Conservation (phyloP, 345 rosid genomes). For the Capsella bursapastoris region DNA sequence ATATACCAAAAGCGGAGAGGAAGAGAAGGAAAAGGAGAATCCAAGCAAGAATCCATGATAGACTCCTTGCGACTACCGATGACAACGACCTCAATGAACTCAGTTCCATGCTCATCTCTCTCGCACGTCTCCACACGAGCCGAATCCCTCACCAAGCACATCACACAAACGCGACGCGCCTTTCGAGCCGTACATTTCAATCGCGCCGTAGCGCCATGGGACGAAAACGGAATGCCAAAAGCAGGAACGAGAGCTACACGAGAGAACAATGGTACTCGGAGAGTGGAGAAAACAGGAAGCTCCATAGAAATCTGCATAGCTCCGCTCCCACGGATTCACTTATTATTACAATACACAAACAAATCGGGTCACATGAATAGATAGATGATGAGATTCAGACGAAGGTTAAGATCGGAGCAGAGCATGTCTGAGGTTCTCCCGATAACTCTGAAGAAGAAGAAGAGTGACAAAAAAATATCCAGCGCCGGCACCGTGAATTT, state of each 20-base stretch:
- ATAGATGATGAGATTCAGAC: slow-evolving; percentile 9
- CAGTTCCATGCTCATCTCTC: slow-evolving; percentile 19
- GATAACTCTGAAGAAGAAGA: neutral
- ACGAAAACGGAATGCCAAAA: slow-evolving; percentile 22
- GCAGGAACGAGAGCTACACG: slow-evolving; percentile 30
- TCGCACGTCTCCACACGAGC: slow-evolving; percentile 25
- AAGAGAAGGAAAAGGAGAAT: slow-evolving; percentile 63
- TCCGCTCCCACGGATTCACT: slow-evolving; percentile 12
- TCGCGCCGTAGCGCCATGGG: slow-evolving; percentile 3
- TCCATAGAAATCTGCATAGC: slow-evolving; percentile 45
- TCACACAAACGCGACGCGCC: slow-evolving; percentile 42
- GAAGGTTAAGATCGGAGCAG: slow-evolving; percentile 29
- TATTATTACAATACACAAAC: neutral
- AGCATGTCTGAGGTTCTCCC: slow-evolving; percentile 24
- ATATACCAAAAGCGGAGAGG: slow-evolving; percentile 82
- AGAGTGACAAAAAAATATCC: slow-evolving; percentile 19
- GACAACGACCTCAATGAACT: slow-evolving; percentile 65
- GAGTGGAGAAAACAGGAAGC: slow-evolving; percentile 47
- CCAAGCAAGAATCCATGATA: slow-evolving; percentile 72
- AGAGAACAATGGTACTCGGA: slow-evolving; percentile 35
- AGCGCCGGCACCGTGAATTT: slow-evolving; percentile 1
- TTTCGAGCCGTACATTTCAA: slow-evolving; percentile 27
- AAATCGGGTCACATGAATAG: slow-evolving; percentile 2
- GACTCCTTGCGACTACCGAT: slow-evolving; percentile 87
- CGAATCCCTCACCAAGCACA: slow-evolving; percentile 42